These are phyloP conservation scores for Ophiostoma triangulosporum DNA, from an alignment of 2,329 filamentous ascomycete species.

Conservation along the genomic window DNA sequence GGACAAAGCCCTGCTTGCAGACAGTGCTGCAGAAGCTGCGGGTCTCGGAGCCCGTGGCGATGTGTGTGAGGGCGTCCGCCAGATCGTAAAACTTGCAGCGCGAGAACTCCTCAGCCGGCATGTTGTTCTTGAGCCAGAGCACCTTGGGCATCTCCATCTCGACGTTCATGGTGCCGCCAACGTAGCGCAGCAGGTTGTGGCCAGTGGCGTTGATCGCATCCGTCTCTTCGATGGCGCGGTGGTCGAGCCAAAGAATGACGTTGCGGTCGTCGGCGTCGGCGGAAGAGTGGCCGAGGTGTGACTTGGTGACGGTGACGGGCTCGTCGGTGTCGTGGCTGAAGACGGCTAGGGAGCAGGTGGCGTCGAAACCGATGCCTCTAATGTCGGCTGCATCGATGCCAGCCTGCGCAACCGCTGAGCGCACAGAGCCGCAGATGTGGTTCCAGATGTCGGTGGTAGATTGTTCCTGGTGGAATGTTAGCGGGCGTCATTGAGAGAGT, in stretches of 20 bases:
- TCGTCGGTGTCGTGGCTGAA: constrained; percentile 83
- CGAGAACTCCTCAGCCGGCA: constrained; percentile 81
- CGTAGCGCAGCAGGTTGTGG: constrained; percentile 88
- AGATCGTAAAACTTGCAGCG: constrained; percentile 96
- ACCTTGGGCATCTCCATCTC: constrained; percentile 99
- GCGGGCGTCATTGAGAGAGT: background rate
- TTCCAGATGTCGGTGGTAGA: constrained; percentile 95
- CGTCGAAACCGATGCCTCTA: constrained; percentile 90
- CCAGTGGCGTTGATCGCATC: constrained; percentile 84
- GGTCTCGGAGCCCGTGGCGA: constrained; percentile 85
- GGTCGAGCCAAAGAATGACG: constrained; percentile 94
- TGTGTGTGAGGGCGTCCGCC: constrained; percentile 80
- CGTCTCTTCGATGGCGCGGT: constrained; percentile 81
- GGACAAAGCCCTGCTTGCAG: constrained; percentile 94
- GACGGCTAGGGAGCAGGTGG: constrained; percentile 92
- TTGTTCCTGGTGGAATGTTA: constrained; percentile 55
- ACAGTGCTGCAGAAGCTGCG: constrained; percentile 92
- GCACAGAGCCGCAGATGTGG: constrained; percentile 81
- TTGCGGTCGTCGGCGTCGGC: constrained; percentile 77
- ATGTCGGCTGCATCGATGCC: constrained; percentile 63
- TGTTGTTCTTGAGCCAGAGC: constrained; percentile 95
- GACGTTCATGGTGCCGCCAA: constrained; percentile 95
- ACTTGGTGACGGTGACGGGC: constrained; percentile 74
- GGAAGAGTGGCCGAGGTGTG: constrained; percentile 47
- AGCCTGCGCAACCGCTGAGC: constrained; percentile 68